Base-by-base conservation (phyloP, 2,329 filamentous ascomycete genomes). In the Davidsoniella eucalypti region DNA sequence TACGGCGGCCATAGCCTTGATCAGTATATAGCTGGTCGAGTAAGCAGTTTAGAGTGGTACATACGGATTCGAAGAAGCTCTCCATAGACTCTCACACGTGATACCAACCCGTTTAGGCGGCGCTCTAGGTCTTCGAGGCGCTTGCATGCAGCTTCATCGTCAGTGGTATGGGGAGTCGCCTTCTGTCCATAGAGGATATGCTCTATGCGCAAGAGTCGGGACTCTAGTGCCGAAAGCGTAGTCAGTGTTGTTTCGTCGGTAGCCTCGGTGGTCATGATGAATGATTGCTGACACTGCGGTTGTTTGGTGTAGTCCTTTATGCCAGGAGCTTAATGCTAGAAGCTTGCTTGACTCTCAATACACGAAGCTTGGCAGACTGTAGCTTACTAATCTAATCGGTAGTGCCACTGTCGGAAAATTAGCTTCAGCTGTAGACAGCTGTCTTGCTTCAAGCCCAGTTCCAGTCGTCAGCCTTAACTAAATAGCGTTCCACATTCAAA, bases 31-130 rank as follows among this genome's bases (percentile, higher is more conserved):
- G 18, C 17, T 21, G 6, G 17, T 44, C 17, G 25, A 26, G 38
- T 29, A 40, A 36, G 18, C 18, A 21, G 18, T 9, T n/a, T 26
- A 38, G 23, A 9, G 26, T 47, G 44, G 5, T 3, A 59, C 73
- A 18, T 68, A 79, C 76, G 77, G 23, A 80, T 75, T 58, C 72
- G 73, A 37, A 80, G 65, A 5, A 80, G 66, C 56, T 80, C 75
- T 25, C 67, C 69, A 55, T 79, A 79, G 50, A 76, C 73, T 46
- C 73, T 71, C 33, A 74, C 64, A 48, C 67, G 66, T 26, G 71
- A 70, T 5, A 73, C 56, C 5, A 79, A 64, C 29, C 61, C 59
- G 12, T 67, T 64, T 57, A 79, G 75, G 23, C 73, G 72, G 47
- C 66, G 67, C 56, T 79, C 74, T 0, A 79, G 66, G 38, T 72